Conservation (phyloP, 1,139 yeast genomes). For the Debaryomyces fabryi region DNA sequence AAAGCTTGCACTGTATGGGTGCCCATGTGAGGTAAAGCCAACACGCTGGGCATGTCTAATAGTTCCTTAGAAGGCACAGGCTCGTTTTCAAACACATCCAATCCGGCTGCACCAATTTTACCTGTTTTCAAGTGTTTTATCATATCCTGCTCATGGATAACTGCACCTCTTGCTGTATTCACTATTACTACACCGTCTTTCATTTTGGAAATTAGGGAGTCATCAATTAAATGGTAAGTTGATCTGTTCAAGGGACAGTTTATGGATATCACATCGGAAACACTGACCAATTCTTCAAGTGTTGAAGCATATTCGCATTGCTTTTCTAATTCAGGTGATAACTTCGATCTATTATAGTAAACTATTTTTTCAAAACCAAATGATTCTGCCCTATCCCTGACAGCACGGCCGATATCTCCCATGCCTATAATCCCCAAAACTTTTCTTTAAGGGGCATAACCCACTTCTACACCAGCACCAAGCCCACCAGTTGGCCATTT, state of each 20-base stretch:
- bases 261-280: conserved; percentile 21
- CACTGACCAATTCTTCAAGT: conserved; percentile 50
- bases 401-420: conserved; percentile 67
- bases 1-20: neutral
- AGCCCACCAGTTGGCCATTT: conserved; percentile 44
- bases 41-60: neutral
- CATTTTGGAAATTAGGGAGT: neutral
- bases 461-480: conserved; percentile 15
- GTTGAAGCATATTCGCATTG: conserved; percentile 56
- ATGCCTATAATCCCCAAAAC: conserved; percentile 62
- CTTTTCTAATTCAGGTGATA: conserved; percentile 49
- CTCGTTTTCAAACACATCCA: neutral
- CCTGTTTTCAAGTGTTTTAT: neutral
- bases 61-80: neutral
- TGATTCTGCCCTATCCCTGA: conserved; percentile 54
- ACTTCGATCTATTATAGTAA: conserved; percentile 55
- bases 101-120: neutral
- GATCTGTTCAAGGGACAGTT: neutral
- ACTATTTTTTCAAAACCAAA: conserved; percentile 56
- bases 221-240: neutral
- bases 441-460: conserved; percentile 54
- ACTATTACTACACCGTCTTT: neutral
- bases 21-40: neutral
- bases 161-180: neutral
- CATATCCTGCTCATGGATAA: neutral